A percentile compares a stretch with the other conserved stretches of the same genome.
phyloP scores from a whole-genome alignment of 345 rosid species.

The Hibiscus mutabilis region DNA sequence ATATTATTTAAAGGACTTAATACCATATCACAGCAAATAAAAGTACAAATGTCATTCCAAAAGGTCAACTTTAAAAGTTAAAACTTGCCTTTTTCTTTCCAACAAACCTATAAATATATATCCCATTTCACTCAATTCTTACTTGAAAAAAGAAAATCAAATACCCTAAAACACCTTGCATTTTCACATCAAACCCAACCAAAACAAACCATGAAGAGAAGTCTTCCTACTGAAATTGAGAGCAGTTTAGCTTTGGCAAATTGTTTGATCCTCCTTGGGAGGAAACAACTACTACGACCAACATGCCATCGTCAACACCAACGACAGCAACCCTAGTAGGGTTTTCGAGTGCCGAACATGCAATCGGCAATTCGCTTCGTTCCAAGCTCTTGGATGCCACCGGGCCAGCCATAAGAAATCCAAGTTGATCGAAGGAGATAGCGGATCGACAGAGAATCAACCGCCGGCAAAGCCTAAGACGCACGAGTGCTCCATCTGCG shows the following conservation, averaged over 20 bases:
- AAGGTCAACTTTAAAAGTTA: slow-evolving; percentile 34
- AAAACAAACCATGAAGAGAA: slow-evolving; percentile 38
- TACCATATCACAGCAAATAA: not conserved
- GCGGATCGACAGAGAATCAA: not conserved
- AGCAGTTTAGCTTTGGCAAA: slow-evolving; percentile 36
- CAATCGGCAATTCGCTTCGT: slow-evolving; percentile 49
- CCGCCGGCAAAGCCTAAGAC: slow-evolving; percentile 43
- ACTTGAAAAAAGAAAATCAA: not conserved
- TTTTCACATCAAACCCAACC: slow-evolving; percentile 14
- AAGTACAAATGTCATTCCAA: slow-evolving; percentile 24
- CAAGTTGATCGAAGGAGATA: slow-evolving; percentile 15
- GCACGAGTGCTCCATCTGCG: slow-evolving; percentile 84
- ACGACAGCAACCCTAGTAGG: slow-evolving; percentile 11
- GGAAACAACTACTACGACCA: slow-evolving; percentile 3
- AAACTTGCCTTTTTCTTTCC: not conserved
- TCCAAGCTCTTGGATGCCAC: slow-evolving; percentile 69
- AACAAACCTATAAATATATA: slow-evolving; percentile 23
- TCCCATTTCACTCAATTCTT: not conserved
- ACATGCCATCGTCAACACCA: not conserved
- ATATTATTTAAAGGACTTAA: too few relatives aligned
- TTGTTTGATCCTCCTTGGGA: slow-evolving; percentile 43
- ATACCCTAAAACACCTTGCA: not conserved
- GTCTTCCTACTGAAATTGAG: slow-evolving; percentile 13
- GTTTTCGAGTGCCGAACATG: slow-evolving; percentile 72
- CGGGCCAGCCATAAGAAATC: slow-evolving; percentile 71